Percentiles rank a stretch among this genome's conserved stretches.
phyloP scores from a whole-genome alignment of 139 green algal species.

The Zygnema circumcarinatum region DNA sequence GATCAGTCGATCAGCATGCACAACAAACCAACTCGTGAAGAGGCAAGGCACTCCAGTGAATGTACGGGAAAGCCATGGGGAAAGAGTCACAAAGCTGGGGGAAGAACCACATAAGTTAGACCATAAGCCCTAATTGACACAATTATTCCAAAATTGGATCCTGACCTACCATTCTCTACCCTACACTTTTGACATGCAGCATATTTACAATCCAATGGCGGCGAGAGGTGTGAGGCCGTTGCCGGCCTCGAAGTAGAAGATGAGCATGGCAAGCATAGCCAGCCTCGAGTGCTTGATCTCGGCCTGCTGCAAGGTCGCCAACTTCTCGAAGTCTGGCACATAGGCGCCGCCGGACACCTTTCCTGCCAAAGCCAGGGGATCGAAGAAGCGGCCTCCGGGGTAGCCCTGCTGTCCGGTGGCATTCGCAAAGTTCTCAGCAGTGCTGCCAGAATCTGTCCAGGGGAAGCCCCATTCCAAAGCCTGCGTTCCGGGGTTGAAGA shows the following conservation, averaged over 20 bases:
- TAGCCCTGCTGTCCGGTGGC: slow-evolving; percentile 62
- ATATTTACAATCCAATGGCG: slow-evolving; percentile 43
- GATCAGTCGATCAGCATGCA: too few species aligned
- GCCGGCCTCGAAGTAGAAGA: slow-evolving; percentile 55
- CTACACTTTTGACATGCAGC: background rate
- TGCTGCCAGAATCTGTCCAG: slow-evolving; percentile 4
- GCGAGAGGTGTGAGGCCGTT: slow-evolving; percentile 24
- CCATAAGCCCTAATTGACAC: too few species aligned
- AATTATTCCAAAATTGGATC: background rate
- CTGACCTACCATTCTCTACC: background rate
- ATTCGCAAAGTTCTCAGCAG: slow-evolving; percentile 59
- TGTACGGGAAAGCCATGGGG: too few species aligned
- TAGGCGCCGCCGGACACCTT: slow-evolving; percentile 47
- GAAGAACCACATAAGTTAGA: too few species aligned
- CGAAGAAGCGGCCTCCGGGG: slow-evolving; percentile 69
- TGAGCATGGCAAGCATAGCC: slow-evolving; percentile 56
- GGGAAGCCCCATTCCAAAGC: slow-evolving; percentile 49
- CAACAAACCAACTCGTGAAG: too few species aligned
- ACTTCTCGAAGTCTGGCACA: slow-evolving; percentile 32
- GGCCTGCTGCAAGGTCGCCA: slow-evolving; percentile 31
- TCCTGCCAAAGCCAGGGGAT: slow-evolving; percentile 68
- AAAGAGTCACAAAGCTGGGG: too few species aligned
- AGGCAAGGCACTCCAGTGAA: too few species aligned
- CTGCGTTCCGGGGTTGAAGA: slow-evolving; percentile 59
- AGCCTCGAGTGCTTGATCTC: slow-evolving; percentile 48